Conservation (phyloP, 768 basidiomycete genomes). For the Hysterangium stoloniferum region DNA sequence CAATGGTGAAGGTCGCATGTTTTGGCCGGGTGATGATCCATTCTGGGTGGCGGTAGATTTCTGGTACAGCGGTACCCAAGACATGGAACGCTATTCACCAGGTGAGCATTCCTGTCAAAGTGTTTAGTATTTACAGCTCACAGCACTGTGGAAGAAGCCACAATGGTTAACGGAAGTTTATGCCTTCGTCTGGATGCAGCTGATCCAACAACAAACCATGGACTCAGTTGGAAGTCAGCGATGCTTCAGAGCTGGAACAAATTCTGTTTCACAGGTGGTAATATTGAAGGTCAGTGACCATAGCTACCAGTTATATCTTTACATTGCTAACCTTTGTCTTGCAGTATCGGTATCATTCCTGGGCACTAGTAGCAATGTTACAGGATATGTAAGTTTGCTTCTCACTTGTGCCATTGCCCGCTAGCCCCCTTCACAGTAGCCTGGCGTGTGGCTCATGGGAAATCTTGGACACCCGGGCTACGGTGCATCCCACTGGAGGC, state of each 20-base stretch:
- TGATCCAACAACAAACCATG: slow-evolving; percentile 36
- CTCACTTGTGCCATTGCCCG: no score
- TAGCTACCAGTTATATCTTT: no score
- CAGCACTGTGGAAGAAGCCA: slow-evolving; percentile 38
- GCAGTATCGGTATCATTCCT: no score
- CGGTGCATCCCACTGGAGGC: no score
- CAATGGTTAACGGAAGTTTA: slow-evolving; percentile 56
- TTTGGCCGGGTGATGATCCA: slow-evolving; percentile 62
- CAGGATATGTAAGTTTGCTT: no score
- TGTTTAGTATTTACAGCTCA: slow-evolving; percentile 27
- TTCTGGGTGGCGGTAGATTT: slow-evolving; percentile 65
- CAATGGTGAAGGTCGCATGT: slow-evolving; percentile 59
- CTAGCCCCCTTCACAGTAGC: no score
- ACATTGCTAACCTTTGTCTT: no score
- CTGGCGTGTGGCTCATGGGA: no score
- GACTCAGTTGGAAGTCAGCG: slow-evolving; percentile 51
- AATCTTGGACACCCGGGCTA: no score
- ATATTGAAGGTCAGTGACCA: slow-evolving; percentile 53
- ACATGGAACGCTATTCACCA: slow-evolving; percentile 74
- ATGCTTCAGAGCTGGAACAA: slow-evolving; percentile 91
- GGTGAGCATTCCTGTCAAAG: slow-evolving; percentile 38
- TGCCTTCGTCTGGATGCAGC: slow-evolving; percentile 57
- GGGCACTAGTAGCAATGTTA: no score
- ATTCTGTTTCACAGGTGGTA: slow-evolving; percentile 48
- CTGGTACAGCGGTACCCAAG: slow-evolving; percentile 65